Conservation (phyloP, 2,329 filamentous ascomycete genomes). For the Ophiostoma quercus region DNA sequence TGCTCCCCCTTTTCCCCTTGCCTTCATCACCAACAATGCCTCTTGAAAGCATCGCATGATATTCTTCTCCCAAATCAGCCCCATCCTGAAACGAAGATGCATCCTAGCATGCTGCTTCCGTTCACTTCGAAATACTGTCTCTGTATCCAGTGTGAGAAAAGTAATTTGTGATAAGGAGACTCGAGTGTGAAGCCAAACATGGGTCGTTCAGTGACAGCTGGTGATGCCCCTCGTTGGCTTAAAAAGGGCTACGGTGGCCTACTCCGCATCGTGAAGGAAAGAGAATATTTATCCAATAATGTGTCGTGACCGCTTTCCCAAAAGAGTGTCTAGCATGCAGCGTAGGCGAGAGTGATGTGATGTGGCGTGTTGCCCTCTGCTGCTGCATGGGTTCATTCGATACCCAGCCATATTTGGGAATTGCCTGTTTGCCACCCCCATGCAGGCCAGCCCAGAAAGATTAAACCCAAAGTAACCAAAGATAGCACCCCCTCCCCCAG, state of each 20-base stretch:
- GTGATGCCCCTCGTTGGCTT: background rate
- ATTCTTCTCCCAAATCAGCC: background rate
- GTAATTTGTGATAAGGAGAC: too few species aligned
- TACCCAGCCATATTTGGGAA: background rate
- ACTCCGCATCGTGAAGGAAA: background rate
- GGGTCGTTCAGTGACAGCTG: background rate
- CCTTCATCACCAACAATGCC: background rate
- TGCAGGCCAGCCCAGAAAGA: background rate
- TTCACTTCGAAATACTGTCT: background rate
- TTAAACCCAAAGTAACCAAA: background rate
- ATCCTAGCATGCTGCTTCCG: background rate
- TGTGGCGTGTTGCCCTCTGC: background rate
- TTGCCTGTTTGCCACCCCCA: conserved; percentile 9
- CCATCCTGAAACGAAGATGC: background rate
- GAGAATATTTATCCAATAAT: background rate
- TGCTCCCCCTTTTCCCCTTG: background rate
- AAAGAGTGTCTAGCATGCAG: background rate
- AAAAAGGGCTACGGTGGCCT: background rate
- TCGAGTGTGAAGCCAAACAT: too few species aligned
- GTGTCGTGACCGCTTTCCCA: background rate
- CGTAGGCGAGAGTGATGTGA: background rate
- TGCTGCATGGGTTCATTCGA: background rate
- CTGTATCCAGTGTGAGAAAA: background rate
- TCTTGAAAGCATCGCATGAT: background rate
- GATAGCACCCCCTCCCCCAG: background rate